These are phyloP conservation scores for Skeletonema menzelii DNA, from an alignment of 108 stramenopile genomes.

Conservation along the genomic window DNA sequence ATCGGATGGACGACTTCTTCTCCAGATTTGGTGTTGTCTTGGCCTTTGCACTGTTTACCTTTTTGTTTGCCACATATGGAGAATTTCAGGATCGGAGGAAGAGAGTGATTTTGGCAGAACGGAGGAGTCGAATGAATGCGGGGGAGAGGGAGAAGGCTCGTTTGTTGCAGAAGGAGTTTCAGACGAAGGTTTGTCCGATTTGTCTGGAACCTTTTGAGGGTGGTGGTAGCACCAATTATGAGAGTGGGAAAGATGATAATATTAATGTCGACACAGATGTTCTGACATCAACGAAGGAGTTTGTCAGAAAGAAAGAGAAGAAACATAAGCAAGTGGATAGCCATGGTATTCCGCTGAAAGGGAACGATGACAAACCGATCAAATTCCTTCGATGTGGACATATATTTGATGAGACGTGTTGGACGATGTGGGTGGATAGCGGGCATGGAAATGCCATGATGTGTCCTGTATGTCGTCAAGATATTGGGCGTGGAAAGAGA, in stretches of 20 bases:
- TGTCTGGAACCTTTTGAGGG: slow-evolving; percentile 73
- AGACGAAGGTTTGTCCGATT: slow-evolving; percentile 74
- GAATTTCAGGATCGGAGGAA: slow-evolving; percentile 81
- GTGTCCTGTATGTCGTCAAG: slow-evolving; percentile 85
- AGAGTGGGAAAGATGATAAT: slow-evolving; percentile 2
- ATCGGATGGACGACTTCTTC: slow-evolving; percentile 72
- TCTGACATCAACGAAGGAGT: slow-evolving; percentile 1
- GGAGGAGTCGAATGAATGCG: slow-evolving; percentile 55
- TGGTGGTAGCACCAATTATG: background rate
- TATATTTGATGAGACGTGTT: slow-evolving; percentile 86
- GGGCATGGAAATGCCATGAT: slow-evolving; percentile 79
- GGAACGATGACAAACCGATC: slow-evolving; percentile 67
- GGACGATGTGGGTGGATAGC: slow-evolving; percentile 77
- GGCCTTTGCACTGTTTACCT: slow-evolving; percentile 80
- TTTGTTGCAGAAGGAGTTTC: slow-evolving; percentile 62
- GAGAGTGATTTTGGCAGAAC: slow-evolving; percentile 66
- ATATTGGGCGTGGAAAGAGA: slow-evolving; percentile 51
- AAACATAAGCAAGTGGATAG: slow-evolving; percentile 60
- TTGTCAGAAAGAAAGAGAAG: slow-evolving; percentile 5
- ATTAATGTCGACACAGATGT: background rate
- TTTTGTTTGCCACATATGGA: slow-evolving; percentile 85
- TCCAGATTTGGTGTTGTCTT: slow-evolving; percentile 80
- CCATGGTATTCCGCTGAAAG: slow-evolving; percentile 67
- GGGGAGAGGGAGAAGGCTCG: slow-evolving; percentile 79
- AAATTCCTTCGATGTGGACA: slow-evolving; percentile 89